Evolutionary conservation across 169 alveolate genomes (phyloP).

Genomic region (Theileria orientalis): DNA sequence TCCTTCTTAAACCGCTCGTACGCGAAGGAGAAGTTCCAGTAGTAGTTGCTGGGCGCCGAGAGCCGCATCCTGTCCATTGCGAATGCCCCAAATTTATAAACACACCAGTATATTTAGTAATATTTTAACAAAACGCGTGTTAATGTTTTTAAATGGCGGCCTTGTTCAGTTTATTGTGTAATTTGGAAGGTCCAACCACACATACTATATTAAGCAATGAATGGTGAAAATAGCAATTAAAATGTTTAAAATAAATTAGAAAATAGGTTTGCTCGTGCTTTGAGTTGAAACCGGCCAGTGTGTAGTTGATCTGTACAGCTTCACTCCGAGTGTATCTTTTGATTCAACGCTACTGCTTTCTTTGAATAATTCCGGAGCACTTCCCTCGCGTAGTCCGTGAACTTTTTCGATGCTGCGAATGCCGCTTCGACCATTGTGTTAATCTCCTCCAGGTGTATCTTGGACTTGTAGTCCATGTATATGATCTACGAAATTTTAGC

Average conservation of each 20-base stretch:
- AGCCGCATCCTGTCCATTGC: not conserved
- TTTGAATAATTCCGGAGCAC: slow-evolving; percentile 26
- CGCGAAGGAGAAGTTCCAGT: slow-evolving; percentile 30
- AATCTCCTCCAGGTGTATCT: slow-evolving; percentile 36
- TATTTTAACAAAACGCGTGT: not conserved
- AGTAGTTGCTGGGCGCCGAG: slow-evolving; percentile 42
- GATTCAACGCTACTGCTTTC: slow-evolving; percentile 24
- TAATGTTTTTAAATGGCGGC: not conserved
- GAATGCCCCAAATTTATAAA: not conserved
- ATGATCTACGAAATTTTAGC: slow-evolving; percentile 25
- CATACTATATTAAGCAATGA: too few species aligned
- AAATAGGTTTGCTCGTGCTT: too few species aligned
- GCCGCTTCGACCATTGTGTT: slow-evolving; percentile 9
- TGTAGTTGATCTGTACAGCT: too few species aligned
- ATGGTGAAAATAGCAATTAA: not conserved
- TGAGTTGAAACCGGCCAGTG: too few species aligned
- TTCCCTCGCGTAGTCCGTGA: slow-evolving; percentile 40
- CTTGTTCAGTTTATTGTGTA: not conserved
- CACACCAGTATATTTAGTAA: not conserved
- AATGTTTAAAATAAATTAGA: not conserved
- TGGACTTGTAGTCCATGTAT: slow-evolving; percentile 48
- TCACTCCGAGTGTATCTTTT: slow-evolving; percentile 10
- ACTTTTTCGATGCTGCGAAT: slow-evolving; percentile 23
- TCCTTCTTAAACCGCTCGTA: slow-evolving; percentile 18
- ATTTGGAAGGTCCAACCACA: not conserved